These are phyloP conservation scores for Chiua virens DNA, from an alignment of 768 basidiomycete genomes.

Conservation along the genomic window DNA sequence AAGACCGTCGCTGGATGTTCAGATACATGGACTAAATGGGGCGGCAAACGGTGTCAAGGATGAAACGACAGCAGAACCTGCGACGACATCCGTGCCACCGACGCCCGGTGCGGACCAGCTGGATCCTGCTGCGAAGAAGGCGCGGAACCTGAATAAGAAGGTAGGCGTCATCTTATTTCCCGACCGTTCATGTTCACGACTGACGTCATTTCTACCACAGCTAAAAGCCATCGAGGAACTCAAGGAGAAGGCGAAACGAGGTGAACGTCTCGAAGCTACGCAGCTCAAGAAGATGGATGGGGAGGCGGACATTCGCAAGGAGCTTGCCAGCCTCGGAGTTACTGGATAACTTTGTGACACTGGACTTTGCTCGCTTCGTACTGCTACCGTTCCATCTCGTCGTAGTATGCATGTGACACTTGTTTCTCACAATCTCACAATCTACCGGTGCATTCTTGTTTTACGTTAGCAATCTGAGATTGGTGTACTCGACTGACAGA, in stretches of 20 bases:
- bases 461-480: too few species aligned
- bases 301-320: slow-evolving; percentile 80
- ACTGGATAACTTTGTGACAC: slow-evolving; percentile 10
- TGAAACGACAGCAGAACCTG: slow-evolving; percentile 5
- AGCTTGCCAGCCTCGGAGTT: slow-evolving; percentile 51
- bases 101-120: slow-evolving; percentile 61
- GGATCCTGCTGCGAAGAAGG: slow-evolving; percentile 88
- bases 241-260: slow-evolving; percentile 86
- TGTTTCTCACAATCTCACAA: too few species aligned
- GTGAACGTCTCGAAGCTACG: slow-evolving; percentile 91
- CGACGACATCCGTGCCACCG: slow-evolving; percentile 39
- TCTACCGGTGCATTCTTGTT: too few species aligned
- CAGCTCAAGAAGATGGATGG: slow-evolving; percentile 97
- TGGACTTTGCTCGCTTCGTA: not conserved
- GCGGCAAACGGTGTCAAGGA: slow-evolving; percentile 16
- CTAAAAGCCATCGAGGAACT: slow-evolving; percentile 99
- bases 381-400: not conserved
- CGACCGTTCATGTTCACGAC: slow-evolving; percentile 4
- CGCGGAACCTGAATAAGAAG: slow-evolving; percentile 95
- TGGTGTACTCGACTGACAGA: too few species aligned
- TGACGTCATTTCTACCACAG: slow-evolving; percentile 38
- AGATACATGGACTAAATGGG: slow-evolving; percentile 25
- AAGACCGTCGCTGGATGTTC: slow-evolving; percentile 39
- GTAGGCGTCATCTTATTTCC: slow-evolving; percentile 35
- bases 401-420: not conserved